Percentiles rank a stretch among this genome's conserved stretches.
phyloP scores from a whole-genome alignment of 805 yeast species.

The Sugiyamaella smithiae region DNA sequence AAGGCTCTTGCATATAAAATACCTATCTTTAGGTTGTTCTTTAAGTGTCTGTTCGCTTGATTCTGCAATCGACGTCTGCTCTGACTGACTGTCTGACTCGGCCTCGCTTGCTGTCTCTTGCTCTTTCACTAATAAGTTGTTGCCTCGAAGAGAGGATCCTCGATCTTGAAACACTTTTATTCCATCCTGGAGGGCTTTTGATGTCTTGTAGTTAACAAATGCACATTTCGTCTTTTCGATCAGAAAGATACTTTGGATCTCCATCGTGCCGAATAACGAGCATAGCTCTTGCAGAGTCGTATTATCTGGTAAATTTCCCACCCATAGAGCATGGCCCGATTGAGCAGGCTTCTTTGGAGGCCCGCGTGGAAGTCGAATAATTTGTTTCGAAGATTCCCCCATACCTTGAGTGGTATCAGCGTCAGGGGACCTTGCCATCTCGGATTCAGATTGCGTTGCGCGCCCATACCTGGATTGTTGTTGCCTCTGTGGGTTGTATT shows the following conservation, averaged over 20 bases:
- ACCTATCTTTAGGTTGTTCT: slow-evolving; percentile 26
- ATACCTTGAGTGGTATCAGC: too few species aligned
- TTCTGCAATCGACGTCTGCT: not conserved
- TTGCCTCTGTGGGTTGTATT: not conserved
- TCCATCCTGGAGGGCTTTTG: slow-evolving; percentile 33
- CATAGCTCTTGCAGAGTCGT: slow-evolving; percentile 38
- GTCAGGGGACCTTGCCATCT: too few species aligned
- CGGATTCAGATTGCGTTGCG: too few species aligned
- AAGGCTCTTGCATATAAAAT: slow-evolving; percentile 41
- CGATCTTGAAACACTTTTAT: slow-evolving; percentile 27
- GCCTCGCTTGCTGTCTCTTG: slow-evolving; percentile 3
- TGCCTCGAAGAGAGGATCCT: slow-evolving; percentile 34
- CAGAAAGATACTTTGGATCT: slow-evolving; percentile 38
- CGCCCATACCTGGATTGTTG: too few species aligned
- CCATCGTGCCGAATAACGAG: slow-evolving; percentile 37
- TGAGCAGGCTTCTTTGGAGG: slow-evolving; percentile 42
- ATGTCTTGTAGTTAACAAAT: slow-evolving; percentile 37
- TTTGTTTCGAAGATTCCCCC: too few species aligned
- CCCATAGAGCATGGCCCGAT: slow-evolving; percentile 47
- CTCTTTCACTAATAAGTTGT: slow-evolving; percentile 33
- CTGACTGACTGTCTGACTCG: not conserved
- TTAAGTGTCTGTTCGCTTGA: not conserved
- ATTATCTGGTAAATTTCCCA: slow-evolving; percentile 39
- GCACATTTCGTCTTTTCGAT: slow-evolving; percentile 43
- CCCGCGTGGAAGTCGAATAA: slow-evolving; percentile 32